Base-by-base conservation (phyloP, 345 rosid genomes). In the Turritis glabra region DNA sequence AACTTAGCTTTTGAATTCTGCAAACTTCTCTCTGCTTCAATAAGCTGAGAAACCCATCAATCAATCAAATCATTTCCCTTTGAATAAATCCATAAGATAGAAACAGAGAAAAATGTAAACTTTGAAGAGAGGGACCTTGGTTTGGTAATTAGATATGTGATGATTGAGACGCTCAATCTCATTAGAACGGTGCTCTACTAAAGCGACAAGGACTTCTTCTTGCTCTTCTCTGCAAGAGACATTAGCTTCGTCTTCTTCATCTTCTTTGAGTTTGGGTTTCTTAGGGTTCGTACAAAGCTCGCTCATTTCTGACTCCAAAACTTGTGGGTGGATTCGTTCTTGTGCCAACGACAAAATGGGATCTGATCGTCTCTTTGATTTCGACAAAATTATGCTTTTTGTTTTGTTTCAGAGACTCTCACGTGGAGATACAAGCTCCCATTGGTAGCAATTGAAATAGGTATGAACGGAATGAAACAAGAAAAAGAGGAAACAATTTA, bases 141-240 rank as follows among this genome's bases (percentile, higher is more conserved):
- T 77, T 46, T 70, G 79, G 85, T 90, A 93, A 77, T 89, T 87
- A 69, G 88, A 35, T 57, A 93, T 73, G 58, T 92, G 97, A n/a
- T 63, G 79, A 23, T 66, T 77, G 69, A 89, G 90, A 72, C 86
- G 88, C 21, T 87, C 76, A 44, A 87, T 86, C 80, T 93, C 89
- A 47, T 67, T 82, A 22, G 84, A 40, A 21, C 98, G 93, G 69
- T 93, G 95, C 5, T 87, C 93, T 65, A 87, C 85, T 74, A 90
- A 67, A 75, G 98, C 96, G 3, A 89, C 77, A 50, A 93, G 80
- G 27, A 86, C 88, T 67, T 83, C 86, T 75, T 90, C 91, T 55
- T 86, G 87, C 72, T 87, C 96, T 38, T 86, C 87, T 55, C 76
- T 75, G 72, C 63, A 53, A 56, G 62, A 41, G 0, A 40, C 88